Evolutionary conservation across 768 basidiomycete species (phyloP), one percentile per base, ranked within the genome.

Genomic region (Epithele typhae): DNA sequence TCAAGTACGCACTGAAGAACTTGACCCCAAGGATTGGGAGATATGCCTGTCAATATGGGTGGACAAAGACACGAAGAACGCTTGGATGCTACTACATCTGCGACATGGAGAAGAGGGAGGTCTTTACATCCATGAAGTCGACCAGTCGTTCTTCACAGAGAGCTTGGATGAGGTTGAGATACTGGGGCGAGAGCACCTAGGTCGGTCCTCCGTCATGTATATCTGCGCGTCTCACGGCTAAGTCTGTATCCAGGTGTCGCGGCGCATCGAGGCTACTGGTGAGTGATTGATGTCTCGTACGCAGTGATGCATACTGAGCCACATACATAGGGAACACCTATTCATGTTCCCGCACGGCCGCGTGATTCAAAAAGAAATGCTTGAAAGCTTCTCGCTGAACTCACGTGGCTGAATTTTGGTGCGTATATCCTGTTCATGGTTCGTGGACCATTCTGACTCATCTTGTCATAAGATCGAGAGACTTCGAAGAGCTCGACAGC

Each of bases 321-420:
- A 15, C 15, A 15, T 32, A 32, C 30, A 15, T 9, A 9, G 9
- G 12, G 9, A 36, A n/a, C 18, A 14, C 35, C 35, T 36, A 14
- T n/a, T n/a, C 9, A 36, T 36, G 35, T 62, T 59, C 27, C 61
- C 61, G 0, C 24, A 51, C 36, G 23, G 51, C n/a, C 49, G 46
- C 22, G 17, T 9, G 2, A 23, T 54, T 9, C 10, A 2, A 21
- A 34, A 10, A 32, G 43, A 7, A 33, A 24, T 1, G 11, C 56
- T 4, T 18, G 46, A 5, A 47, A 56, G 15, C 27, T 59, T 0
- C 42, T 25, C 1, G 39, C 42, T 4, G 24, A 34, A 1, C 34
- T 59, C 14, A 47, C n/a, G 9, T 56, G 40, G 25, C 40, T 49
- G 5, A 21, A 53, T 0, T 40, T 43, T 36, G 59, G 57, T 62